Conservation (phyloP, 495 filamentous ascomycete species). For the Tuber microsphaerosporum region DNA sequence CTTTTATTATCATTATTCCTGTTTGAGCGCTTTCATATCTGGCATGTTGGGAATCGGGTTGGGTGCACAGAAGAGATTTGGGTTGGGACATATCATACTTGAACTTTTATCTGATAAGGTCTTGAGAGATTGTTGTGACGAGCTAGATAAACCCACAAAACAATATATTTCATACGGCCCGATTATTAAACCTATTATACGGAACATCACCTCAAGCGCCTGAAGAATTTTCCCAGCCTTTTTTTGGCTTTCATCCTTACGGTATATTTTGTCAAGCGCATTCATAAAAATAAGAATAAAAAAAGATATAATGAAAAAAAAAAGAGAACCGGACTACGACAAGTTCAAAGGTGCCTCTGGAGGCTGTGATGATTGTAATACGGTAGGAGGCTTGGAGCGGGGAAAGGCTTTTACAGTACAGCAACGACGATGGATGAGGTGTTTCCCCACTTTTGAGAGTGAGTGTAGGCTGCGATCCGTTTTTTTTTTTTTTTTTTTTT, state of each 20-base stretch:
- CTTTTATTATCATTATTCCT: background rate
- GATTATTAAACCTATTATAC: background rate
- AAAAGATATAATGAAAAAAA: background rate
- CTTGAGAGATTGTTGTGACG: background rate
- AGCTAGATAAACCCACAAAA: background rate
- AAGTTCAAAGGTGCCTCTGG: background rate
- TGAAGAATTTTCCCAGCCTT: background rate
- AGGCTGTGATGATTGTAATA: background rate
- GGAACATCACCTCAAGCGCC: background rate
- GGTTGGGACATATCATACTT: constrained; percentile 5
- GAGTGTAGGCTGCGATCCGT: background rate
- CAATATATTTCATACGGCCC: background rate
- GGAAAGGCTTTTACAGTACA: background rate
- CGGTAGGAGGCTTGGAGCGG: background rate
- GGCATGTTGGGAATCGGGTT: background rate
- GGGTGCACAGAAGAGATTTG: background rate
- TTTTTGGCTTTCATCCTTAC: background rate
- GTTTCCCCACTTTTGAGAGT: background rate
- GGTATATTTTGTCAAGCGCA: background rate
- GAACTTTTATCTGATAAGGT: background rate
- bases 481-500: constrained; percentile 3
- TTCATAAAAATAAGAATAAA: background rate
- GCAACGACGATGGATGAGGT: background rate
- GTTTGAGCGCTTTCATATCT: background rate
- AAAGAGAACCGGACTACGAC: background rate